A percentile compares a stretch with the other conserved stretches of the same genome.
phyloP scores from a whole-genome alignment of 2,329 filamentous ascomycete species.

The Calcarisporium arbuscula region DNA sequence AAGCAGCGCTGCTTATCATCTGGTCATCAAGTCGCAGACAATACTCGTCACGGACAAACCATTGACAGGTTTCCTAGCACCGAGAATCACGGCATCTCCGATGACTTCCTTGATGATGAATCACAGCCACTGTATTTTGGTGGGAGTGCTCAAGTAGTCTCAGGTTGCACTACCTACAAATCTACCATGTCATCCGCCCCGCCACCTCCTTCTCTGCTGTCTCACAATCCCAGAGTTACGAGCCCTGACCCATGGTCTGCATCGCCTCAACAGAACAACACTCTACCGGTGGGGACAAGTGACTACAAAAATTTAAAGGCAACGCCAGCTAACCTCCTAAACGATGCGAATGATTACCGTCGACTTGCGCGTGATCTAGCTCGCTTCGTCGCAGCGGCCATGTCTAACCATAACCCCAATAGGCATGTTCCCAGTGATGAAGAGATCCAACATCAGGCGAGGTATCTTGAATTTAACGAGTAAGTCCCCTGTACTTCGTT shows the following conservation, averaged over 20 bases:
- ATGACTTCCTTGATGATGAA: too few relatives aligned
- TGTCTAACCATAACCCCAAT: slow-evolving; percentile 2
- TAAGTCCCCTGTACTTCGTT: neutral
- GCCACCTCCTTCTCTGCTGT: too few relatives aligned
- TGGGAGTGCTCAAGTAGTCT: slow-evolving; percentile 5
- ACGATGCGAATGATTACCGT: slow-evolving; percentile 4
- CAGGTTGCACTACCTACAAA: neutral
- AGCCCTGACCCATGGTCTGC: too few relatives aligned
- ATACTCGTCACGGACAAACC: too few relatives aligned
- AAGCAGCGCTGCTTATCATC: too few relatives aligned
- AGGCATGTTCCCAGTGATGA: neutral
- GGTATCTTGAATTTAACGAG: slow-evolving; percentile 4
- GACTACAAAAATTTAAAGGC: neutral
- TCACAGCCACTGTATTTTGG: too few relatives aligned
- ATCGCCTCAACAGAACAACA: too few relatives aligned
- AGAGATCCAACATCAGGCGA: slow-evolving; percentile 1
- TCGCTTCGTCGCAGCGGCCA: slow-evolving; percentile 1
- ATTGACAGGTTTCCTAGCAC: too few relatives aligned
- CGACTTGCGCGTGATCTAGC: slow-evolving; percentile 3
- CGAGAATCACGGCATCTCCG: too few relatives aligned
- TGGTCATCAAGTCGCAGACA: too few relatives aligned
- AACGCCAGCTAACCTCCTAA: slow-evolving; percentile 3
- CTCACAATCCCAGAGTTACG: too few relatives aligned
- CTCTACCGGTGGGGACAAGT: neutral
- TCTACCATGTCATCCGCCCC: too few relatives aligned